Evolutionary conservation across 2,329 filamentous ascomycete species (phyloP).

Genomic region (Penicillium vulpinum): DNA sequence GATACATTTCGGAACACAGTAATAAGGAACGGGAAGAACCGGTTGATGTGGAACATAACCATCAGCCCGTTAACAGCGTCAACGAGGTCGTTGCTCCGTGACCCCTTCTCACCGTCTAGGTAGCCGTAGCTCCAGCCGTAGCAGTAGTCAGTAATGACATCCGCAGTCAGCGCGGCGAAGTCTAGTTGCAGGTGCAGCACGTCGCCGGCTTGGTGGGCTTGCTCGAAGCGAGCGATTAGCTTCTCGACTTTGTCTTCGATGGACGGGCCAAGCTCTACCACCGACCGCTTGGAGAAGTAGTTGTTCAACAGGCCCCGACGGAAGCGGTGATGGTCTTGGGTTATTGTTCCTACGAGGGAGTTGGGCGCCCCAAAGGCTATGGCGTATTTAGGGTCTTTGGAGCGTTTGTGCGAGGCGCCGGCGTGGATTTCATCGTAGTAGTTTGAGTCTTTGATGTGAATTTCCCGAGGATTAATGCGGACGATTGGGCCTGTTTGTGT

Average conservation of each 20-base stretch:
- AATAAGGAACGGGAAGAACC: conserved; percentile 33
- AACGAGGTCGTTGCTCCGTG: conserved; percentile 26
- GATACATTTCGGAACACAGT: conserved; percentile 26
- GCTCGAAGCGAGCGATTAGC: conserved; percentile 28
- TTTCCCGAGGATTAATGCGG: conserved; percentile 39
- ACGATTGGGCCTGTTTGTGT: conserved; percentile 36
- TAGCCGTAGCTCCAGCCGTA: conserved; percentile 38
- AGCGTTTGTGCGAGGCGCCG: conserved; percentile 13
- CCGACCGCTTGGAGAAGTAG: conserved; percentile 48
- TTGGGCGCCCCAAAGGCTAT: conserved; percentile 19
- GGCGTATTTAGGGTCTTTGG: conserved; percentile 23
- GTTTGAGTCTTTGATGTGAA: conserved; percentile 39
- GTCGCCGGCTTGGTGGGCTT: conserved; percentile 11
- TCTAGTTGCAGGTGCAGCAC: conserved; percentile 28
- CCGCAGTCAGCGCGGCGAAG: conserved; percentile 34
- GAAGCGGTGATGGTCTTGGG: conserved; percentile 45
- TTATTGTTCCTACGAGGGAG: conserved; percentile 34
- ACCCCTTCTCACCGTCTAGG: conserved; percentile 29
- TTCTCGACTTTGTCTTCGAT: conserved; percentile 38
- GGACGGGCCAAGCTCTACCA: conserved; percentile 39
- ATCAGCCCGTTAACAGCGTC: conserved; percentile 28
- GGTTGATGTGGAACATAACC: conserved; percentile 26
- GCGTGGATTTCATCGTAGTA: conserved; percentile 40
- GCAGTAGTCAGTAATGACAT: conserved; percentile 42
- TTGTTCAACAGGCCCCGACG: conserved; percentile 44